Conservation (phyloP, 345 rosid species). For the Aegle marmelos region DNA sequence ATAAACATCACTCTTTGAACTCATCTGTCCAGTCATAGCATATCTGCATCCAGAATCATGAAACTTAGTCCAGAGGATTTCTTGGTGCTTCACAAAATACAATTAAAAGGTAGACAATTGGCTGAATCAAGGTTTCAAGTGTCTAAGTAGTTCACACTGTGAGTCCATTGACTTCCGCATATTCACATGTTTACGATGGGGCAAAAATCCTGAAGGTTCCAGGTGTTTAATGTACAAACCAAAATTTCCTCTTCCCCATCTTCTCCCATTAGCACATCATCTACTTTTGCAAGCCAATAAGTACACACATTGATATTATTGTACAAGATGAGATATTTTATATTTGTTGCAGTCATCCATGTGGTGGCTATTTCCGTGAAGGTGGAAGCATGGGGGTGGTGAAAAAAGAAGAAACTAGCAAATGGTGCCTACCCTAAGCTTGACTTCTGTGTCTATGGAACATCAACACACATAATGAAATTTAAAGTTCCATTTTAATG, state of each 20-base stretch:
- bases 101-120: neutral
- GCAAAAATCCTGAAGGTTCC: neutral
- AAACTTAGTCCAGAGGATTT: neutral
- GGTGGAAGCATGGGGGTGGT: no score
- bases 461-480: neutral
- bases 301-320: neutral
- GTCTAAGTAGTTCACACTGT: neutral
- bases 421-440: neutral
- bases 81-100: neutral
- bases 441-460: neutral
- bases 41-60: slow-evolving; percentile 36
- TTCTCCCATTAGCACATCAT: neutral
- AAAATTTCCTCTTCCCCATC: neutral
- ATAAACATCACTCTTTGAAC: slow-evolving; percentile 76
- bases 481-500: neutral
- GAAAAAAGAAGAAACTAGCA: neutral
- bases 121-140: neutral
- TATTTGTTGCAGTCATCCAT: neutral
- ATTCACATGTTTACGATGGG: neutral
- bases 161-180: neutral
- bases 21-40: slow-evolving; percentile 80
- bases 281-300: neutral
- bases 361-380: neutral
- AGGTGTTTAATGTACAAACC: neutral
- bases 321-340: neutral